A percentile compares a stretch with the other conserved stretches of the same genome.
These are phyloP conservation scores for Fusarium begoniae DNA, from an alignment of 2,329 filamentous ascomycete genomes.

Conservation along the genomic window DNA sequence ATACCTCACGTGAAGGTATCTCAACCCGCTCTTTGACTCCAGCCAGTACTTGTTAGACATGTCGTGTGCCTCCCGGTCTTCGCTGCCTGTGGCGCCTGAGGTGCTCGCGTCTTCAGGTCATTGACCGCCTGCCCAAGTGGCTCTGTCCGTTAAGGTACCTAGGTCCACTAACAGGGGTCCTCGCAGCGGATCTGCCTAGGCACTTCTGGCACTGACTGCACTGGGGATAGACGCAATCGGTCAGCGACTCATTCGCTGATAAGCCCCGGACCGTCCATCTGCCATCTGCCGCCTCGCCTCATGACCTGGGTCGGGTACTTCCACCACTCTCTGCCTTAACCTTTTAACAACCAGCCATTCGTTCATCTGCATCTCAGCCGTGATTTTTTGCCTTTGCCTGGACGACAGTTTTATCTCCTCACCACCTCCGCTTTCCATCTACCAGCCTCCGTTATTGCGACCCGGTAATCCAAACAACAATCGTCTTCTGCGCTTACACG, in stretches of 20 bases:
- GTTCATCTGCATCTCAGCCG: conserved; percentile 24
- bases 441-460: not conserved
- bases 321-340: conserved; percentile 2
- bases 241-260: conserved; percentile 42
- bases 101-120: conserved; percentile 1
- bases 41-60: conserved; percentile 13
- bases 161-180: conserved; percentile 27
- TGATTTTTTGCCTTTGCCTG: conserved; percentile 30
- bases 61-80: conserved; percentile 30
- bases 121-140: conserved; percentile 36
- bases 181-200: conserved; percentile 35
- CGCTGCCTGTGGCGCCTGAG: conserved; percentile 33
- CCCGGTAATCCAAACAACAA: conserved; percentile 5
- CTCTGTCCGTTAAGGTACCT: conserved; percentile 23
- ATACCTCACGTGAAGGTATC: conserved; percentile 37
- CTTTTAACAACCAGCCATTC: conserved; percentile 27
- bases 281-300: conserved; percentile 40
- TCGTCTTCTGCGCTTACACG: conserved; percentile 30
- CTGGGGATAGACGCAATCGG: conserved; percentile 33
- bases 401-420: conserved; percentile 16
- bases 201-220: conserved; percentile 15
- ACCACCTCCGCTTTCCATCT: conserved; percentile 1
- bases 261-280: conserved; percentile 39
- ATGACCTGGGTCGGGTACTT: conserved; percentile 37
- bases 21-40: not conserved